A percentile compares a stretch with the other conserved stretches of the same genome.
phyloP scores from a whole-genome alignment of 805 yeast species.

The Yamadazyma takamatsuzukensis region DNA sequence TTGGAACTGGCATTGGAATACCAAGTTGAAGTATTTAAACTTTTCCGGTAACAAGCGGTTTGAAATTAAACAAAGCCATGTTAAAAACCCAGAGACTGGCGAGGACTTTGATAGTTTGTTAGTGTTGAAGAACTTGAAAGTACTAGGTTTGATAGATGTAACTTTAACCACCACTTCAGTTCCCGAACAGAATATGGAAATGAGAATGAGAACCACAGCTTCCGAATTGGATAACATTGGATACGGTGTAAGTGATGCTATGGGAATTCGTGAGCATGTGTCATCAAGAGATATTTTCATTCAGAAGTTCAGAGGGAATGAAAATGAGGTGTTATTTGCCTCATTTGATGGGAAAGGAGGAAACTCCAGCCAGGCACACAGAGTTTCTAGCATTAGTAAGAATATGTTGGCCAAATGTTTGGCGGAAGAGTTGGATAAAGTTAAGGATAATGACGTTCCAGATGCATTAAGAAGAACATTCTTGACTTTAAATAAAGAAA shows the following conservation, averaged over 20 bases:
- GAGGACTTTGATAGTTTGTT: slow-evolving; percentile 67
- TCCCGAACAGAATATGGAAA: slow-evolving; percentile 81
- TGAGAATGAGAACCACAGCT: slow-evolving; percentile 88
- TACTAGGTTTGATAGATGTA: slow-evolving; percentile 90
- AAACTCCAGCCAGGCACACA: slow-evolving; percentile 43
- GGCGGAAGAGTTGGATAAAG: slow-evolving; percentile 57
- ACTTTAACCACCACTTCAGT: slow-evolving; percentile 84
- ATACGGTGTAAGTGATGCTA: slow-evolving; percentile 87
- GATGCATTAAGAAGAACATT: slow-evolving; percentile 84
- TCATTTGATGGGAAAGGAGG: slow-evolving; percentile 79
- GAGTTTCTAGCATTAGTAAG: slow-evolving; percentile 70
- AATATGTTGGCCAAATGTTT: slow-evolving; percentile 65
- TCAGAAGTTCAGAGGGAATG: slow-evolving; percentile 82
- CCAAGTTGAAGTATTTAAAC: slow-evolving; percentile 71
- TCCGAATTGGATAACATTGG: slow-evolving; percentile 71
- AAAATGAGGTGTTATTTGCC: slow-evolving; percentile 76
- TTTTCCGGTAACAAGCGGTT: slow-evolving; percentile 90
- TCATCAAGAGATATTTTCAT: slow-evolving; percentile 81
- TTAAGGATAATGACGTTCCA: slow-evolving; percentile 46
- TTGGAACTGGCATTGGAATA: slow-evolving; percentile 95
- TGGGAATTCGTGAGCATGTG: slow-evolving; percentile 64
- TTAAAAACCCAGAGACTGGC: slow-evolving; percentile 50
- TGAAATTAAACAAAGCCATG: slow-evolving; percentile 71
- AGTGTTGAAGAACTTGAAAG: slow-evolving; percentile 60
- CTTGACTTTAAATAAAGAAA: slow-evolving; percentile 73